Base-by-base conservation (phyloP, 164 flowering plant species). In the Umbellularia californica region DNA sequence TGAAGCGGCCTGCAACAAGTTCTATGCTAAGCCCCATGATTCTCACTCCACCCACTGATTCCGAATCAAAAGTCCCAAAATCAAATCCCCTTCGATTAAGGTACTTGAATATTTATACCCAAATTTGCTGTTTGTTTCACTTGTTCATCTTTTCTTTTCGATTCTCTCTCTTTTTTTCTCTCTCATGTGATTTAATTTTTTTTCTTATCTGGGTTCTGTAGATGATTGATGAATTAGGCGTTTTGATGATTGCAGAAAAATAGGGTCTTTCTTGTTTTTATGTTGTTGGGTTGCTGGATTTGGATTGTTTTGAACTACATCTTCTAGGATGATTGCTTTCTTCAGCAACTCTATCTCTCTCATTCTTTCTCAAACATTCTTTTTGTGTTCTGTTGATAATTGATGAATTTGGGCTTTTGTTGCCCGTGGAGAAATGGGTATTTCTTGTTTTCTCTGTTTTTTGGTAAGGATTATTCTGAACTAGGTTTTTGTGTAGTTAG, bases 1-100 rank as follows among this genome's bases (percentile, higher is more conserved):
- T 2, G 79, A 77, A 41, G 79, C 79, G 41, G 71, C 70, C 68
- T 77, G 72, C 75, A 72, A 72, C 47, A 71, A 67, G 47, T 33
- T 58, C 58, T 66, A 51, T 50, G 9, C 58, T 23, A 7, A 51
- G 2, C 55, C 23, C 52, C 55, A 41, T n/a, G n/a, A 28, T 35
- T 41, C 74, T 30, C 50, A 70, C 58, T 69, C 77, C 52, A 15
- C 19, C 20, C n/a, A 55, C 60, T 20, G 47, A 41, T 41, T 41
- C 2, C 47, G 10, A 6, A 41, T 41, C 47, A 41, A 7, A 41
- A 6, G 2, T 0, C 47, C 47, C 47, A 9, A 41, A 41, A 41
- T 9, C 47, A 41, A 7, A 41, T 41, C 47, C 47, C 47, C 47
- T 41, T 41, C 47, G 47, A 55, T 20, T 55, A 20, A 55, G 60